Base-by-base conservation (phyloP, 139 green algal genomes). In the Volvox reticuliferus region DNA sequence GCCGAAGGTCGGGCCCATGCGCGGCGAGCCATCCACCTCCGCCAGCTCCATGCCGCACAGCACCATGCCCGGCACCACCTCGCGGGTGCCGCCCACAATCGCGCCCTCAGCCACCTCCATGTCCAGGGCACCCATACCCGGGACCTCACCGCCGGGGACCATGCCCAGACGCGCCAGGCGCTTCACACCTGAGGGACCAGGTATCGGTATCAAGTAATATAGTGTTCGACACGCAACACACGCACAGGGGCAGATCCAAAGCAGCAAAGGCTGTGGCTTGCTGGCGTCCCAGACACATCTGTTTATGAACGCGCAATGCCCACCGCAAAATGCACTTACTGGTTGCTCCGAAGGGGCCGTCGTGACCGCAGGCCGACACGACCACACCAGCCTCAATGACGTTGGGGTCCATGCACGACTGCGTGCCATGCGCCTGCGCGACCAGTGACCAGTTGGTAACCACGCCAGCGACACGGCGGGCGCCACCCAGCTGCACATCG, bases 391-490 rank as follows among this genome's bases (percentile, higher is more conserved):
- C 86, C 86, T 90, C 86, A 13, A 90, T 90, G 86, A 90, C 86
- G 89, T 99, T 99, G 92, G 97, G 97, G 95, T 99, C 97, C 98
- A 99, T 99, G 97, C 98, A 99, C 76, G 95, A 97, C 93, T 95
- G 98, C 50, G 98, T 99, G 95, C 98, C 96, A 93, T 99, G 98
- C 95, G 98, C 97, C 65, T 99, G 95, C n/a, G 98, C 95, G 16
- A 99, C 98, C 81, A 99, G 96, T 3, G 98, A 98, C 98, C 98
- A 99, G 97, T 99, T 99, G 92, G 98, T 99, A 13, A 99, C 98
- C 0, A 99, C 97, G 63, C 98, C 92, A n/a, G 82, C 80, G 73
- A 78, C 86, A 71, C 68, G 85, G 36, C 86, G 78, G 26, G 30
- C 44, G 65, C 65, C 33, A 50, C 37, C 69, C 28, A 73, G 2